phyloP scores from a whole-genome alignment of 352 stramenopile species.

The Globisporangium emineosum region DNA sequence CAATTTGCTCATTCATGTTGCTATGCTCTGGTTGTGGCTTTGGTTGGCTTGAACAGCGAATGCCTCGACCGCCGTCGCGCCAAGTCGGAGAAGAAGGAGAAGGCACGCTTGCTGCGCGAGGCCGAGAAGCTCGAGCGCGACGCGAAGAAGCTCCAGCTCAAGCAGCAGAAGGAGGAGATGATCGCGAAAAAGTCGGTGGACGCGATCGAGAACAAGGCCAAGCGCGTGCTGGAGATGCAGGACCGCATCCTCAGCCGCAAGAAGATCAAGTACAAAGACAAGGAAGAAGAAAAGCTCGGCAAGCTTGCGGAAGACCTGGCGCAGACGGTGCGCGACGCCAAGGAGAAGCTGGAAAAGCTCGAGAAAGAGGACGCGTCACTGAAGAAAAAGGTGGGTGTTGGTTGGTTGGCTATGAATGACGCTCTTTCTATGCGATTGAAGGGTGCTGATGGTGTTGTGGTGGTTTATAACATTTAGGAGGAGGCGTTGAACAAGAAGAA shows the following conservation, averaged over 20 bases:
- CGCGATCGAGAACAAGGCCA: slow-evolving; percentile 82
- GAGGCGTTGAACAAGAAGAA: slow-evolving; percentile 83
- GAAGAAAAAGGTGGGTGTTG: slow-evolving; percentile 45
- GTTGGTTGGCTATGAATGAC: not conserved
- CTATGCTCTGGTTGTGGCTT: not conserved
- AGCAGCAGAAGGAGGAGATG: slow-evolving; percentile 72
- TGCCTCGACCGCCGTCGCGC: slow-evolving; percentile 73
- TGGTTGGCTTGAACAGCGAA: slow-evolving; percentile 30
- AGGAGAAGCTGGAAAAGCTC: slow-evolving; percentile 83
- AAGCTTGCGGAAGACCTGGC: slow-evolving; percentile 74
- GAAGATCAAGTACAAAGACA: slow-evolving; percentile 90
- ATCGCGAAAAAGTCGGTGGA: slow-evolving; percentile 70
- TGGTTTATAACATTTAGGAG: slow-evolving; percentile 28
- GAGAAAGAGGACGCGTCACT: slow-evolving; percentile 83
- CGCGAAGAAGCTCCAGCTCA: slow-evolving; percentile 50
- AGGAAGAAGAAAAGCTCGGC: slow-evolving; percentile 84
- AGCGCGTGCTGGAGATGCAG: slow-evolving; percentile 85
- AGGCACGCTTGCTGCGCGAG: slow-evolving; percentile 72
- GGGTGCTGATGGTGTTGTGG: not conserved
- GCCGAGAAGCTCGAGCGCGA: slow-evolving; percentile 81
- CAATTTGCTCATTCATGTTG: slow-evolving; percentile 1
- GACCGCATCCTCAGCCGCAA: slow-evolving; percentile 83
- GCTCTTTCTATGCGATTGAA: not conserved
- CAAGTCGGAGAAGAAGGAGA: slow-evolving; percentile 78
- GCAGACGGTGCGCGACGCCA: slow-evolving; percentile 68